A percentile compares a stretch with the other conserved stretches of the same genome.
Conservation (phyloP, 2,329 filamentous ascomycete genomes). For the Fusarium sp. region DNA sequence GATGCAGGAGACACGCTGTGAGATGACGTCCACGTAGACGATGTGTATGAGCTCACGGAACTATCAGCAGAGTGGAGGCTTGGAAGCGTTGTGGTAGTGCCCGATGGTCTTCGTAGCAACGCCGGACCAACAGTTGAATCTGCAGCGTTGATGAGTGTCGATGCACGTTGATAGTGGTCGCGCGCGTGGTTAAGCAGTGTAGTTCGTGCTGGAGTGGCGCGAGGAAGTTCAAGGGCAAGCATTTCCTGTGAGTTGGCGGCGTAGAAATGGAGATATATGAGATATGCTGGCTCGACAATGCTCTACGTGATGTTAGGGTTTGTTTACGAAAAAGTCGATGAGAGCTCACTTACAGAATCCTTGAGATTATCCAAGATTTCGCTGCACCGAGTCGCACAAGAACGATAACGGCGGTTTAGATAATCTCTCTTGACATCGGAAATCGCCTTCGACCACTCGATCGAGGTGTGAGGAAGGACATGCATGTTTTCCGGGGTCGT, state of each 20-base stretch:
- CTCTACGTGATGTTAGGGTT: conserved; percentile 46
- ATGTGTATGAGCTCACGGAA: conserved; percentile 58
- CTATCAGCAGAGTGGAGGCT: conserved; percentile 58
- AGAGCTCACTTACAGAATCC: conserved; percentile 55
- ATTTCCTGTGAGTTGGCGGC: conserved; percentile 71
- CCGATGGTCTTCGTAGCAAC: conserved; percentile 56
- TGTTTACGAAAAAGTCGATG: not conserved
- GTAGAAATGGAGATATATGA: conserved; percentile 72
- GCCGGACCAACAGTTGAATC: conserved; percentile 58
- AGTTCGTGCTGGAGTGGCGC: conserved; percentile 60
- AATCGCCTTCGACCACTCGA: conserved; percentile 66
- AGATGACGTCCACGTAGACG: conserved; percentile 41
- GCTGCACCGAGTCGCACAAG: conserved; percentile 65
- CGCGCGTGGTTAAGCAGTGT: conserved; percentile 65
- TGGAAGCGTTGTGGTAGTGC: conserved; percentile 51
- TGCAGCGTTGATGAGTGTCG: conserved; percentile 61
- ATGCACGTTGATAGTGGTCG: conserved; percentile 64
- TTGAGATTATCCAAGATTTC: conserved; percentile 65
- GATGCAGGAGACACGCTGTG: conserved; percentile 43
- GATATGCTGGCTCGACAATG: conserved; percentile 64
- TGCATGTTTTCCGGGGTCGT: conserved; percentile 40
- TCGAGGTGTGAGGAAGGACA: conserved; percentile 58
- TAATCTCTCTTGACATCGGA: conserved; percentile 68
- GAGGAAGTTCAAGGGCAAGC: conserved; percentile 63
- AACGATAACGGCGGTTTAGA: conserved; percentile 62